These are phyloP conservation scores for Dryas drummondii DNA, from an alignment of 306 rosid genomes.

Conservation along the genomic window DNA sequence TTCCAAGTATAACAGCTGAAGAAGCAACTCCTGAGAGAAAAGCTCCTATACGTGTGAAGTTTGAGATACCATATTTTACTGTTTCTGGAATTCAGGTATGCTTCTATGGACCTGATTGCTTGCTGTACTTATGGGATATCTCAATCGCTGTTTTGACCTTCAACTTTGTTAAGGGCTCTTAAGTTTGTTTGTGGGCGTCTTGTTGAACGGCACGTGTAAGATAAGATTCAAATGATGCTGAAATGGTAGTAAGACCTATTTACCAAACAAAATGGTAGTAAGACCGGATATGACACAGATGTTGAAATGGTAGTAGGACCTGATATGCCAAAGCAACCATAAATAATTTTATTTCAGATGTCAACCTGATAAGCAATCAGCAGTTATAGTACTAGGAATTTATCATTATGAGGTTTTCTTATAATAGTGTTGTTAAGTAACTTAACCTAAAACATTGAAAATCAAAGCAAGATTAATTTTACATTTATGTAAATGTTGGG, in stretches of 20 bases:
- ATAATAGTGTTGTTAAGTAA: neutral
- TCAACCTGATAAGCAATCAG: neutral
- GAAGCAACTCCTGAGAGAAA: slow-evolving; percentile 90
- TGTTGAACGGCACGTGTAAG: neutral
- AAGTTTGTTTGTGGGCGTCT: neutral
- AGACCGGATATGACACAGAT: neutral
- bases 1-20: slow-evolving; percentile 85
- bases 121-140: neutral
- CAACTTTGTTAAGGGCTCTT: neutral
- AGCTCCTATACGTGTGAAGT: slow-evolving; percentile 95
- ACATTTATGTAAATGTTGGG: slow-evolving; percentile 15
- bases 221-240: neutral
- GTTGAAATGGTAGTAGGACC: no score
- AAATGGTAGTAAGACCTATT: neutral
- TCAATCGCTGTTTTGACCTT: neutral
- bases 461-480: neutral
- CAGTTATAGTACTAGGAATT: neutral
- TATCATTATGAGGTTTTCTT: neutral
- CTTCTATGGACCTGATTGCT: slow-evolving; percentile 10
- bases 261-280: neutral
- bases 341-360: neutral
- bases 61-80: slow-evolving; percentile 98
- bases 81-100: slow-evolving; percentile 96
- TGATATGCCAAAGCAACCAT: neutral
- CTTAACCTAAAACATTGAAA: neutral